Base-by-base conservation (phyloP, 805 yeast genomes). In the Candida pseudoglaebosa region DNA sequence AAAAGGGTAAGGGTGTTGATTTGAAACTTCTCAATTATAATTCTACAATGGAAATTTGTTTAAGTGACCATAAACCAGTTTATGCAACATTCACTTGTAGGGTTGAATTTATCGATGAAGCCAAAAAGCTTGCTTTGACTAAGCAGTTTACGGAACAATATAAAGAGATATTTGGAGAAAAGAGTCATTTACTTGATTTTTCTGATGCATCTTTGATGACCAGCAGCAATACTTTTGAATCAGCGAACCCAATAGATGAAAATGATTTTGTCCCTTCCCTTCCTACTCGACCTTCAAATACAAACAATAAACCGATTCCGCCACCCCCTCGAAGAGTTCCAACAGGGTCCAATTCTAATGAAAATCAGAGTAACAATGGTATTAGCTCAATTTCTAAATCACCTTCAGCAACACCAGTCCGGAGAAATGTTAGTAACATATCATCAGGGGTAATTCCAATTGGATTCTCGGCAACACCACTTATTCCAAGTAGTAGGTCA, bases 11-110 rank as follows among this genome's bases (percentile, higher is more conserved):
- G 6, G 42, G 38, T 10, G 28, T 40, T 8, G 53, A 47, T 10
- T 51, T 89, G 30, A 62, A 68, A 29, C 93, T 87, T 34, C 54
- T 80, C 45, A 78, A 79, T 37, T 93, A 93, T 56, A 75, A 80
- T 39, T 76, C 83, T 36, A 79, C 80, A 1, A 77, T 77, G 47
- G 61, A 61, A 16, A 59, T 91, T 30, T 55, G 54, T 40, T 71
- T 82, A 41, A 87, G 96, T 39, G 99, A 93, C 55, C 99, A 93
- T 57, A 81, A 87, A 43, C 99, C 99, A 0, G 96, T 93, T 2
- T 93, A 74, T 59, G 89, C 91, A 3, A 78, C 88, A 1, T 89
- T 84, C 53, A 65, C 70, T 24, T 77, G 85, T 10, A 68, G 63
- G 14, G 90, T 87, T 14, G 73, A 77, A 39, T 75, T 85, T 39